A percentile compares a stretch with the other conserved stretches of the same genome.
Conservation (phyloP, 2,329 filamentous ascomycete species). For the Claviceps cyperi region DNA sequence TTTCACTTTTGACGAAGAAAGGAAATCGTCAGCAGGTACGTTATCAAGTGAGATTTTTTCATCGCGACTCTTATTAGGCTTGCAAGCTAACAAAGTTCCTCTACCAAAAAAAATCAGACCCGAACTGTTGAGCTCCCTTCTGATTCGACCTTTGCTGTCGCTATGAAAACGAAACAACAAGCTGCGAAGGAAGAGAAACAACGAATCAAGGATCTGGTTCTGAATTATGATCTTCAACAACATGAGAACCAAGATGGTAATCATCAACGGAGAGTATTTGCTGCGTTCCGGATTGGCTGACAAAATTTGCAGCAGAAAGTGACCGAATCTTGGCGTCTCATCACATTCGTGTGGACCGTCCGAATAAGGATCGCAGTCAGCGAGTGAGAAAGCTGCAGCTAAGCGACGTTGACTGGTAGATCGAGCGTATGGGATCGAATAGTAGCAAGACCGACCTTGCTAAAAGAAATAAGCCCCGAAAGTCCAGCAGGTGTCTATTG, state of each 20-base stretch:
- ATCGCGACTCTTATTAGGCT: background rate
- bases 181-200: slow-evolving; percentile 94
- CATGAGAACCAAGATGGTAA: slow-evolving; percentile 69
- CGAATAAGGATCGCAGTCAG: slow-evolving; percentile 54
- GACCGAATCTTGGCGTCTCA: slow-evolving; percentile 35
- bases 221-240: slow-evolving; percentile 90
- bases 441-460: background rate
- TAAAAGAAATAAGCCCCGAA: background rate
- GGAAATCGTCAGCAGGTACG: slow-evolving; percentile 84
- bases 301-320: slow-evolving; percentile 24
- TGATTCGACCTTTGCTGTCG: slow-evolving; percentile 87
- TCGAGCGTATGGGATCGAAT: background rate
- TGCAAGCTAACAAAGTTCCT: background rate
- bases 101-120: slow-evolving; percentile 40
- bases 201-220: slow-evolving; percentile 91
- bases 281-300: background rate
- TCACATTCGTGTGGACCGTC: slow-evolving; percentile 41
- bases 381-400: slow-evolving; percentile 82
- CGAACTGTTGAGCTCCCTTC: slow-evolving; percentile 79
- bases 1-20: slow-evolving; percentile 87
- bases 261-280: background rate
- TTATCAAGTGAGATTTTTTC: background rate
- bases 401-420: slow-evolving; percentile 94
- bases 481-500: too few relatives aligned
- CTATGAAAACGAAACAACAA: slow-evolving; percentile 91